phyloP scores from a whole-genome alignment of 768 basidiomycete genomes.

The Leccinum boreale region DNA sequence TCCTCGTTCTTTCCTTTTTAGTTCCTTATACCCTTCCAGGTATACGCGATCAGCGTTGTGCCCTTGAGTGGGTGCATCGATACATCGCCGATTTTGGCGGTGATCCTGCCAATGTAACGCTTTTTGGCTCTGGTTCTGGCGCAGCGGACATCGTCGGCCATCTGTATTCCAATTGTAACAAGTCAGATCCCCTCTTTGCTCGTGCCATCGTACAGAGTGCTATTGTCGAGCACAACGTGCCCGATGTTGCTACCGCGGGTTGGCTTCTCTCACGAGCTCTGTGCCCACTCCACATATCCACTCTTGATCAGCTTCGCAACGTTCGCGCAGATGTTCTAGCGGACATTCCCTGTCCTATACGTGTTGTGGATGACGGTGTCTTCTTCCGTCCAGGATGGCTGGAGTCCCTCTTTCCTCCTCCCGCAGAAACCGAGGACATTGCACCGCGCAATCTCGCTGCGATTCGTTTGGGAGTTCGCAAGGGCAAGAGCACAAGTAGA shows the following conservation, averaged over 20 bases:
- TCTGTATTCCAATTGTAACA: slow-evolving; percentile 62
- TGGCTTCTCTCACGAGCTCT: slow-evolving; percentile 66
- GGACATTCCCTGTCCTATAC: slow-evolving; percentile 45
- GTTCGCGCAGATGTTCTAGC: slow-evolving; percentile 57
- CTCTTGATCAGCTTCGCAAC: slow-evolving; percentile 61
- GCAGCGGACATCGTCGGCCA: slow-evolving; percentile 58
- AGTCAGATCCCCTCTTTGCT: slow-evolving; percentile 57
- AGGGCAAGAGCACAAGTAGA: slow-evolving; percentile 22
- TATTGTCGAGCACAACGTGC: slow-evolving; percentile 58
- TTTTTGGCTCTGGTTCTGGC: slow-evolving; percentile 41
- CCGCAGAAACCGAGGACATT: slow-evolving; percentile 20
- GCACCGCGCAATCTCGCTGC: slow-evolving; percentile 16
- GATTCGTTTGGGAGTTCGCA: slow-evolving; percentile 26
- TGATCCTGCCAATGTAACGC: slow-evolving; percentile 47
- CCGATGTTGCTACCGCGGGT: slow-evolving; percentile 56
- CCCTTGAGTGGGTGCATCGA: slow-evolving; percentile 60
- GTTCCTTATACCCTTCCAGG: slow-evolving; percentile 35
- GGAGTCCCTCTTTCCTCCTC: slow-evolving; percentile 40
- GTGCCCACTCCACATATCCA: slow-evolving; percentile 49
- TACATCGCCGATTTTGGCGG: slow-evolving; percentile 66
- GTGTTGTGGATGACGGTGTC: slow-evolving; percentile 64
- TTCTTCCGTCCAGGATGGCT: slow-evolving; percentile 67
- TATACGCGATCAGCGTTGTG: slow-evolving; percentile 60
- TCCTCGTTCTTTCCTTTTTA: not conserved
- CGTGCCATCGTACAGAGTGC: slow-evolving; percentile 77